Base-by-base conservation (phyloP, 2,329 filamentous ascomycete species). In the Aspergillus quadrilineatus region DNA sequence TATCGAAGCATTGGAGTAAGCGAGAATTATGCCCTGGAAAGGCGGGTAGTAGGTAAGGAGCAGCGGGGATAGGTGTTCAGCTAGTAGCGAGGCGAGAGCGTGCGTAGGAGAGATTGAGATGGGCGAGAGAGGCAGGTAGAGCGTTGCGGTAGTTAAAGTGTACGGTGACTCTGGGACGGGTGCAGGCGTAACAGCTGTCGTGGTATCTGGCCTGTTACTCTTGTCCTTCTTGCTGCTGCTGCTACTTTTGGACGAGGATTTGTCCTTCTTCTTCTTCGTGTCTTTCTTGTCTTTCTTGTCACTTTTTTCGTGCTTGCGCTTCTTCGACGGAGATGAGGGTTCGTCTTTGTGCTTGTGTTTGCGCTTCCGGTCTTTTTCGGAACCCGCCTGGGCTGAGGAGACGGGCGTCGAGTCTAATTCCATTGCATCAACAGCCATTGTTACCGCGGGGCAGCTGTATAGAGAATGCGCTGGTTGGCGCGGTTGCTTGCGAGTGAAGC, bases 141-240 rank as follows among this genome's bases (percentile, higher is more conserved):
- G 83, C 1, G 92, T 92, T 42, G 90, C 84, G 22, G 88, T 91
- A 67, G 93, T 88, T 29, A 85, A 84, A 70, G 86, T 86, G 75
- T 96, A 93, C 14, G 92, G 89, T 44, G 88, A 89, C 50, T 69
- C 61, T 73, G 77, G 73, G 73, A 56, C 75, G 61, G 59, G 70
- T 69, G 55, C 71, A 66, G 56, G 74, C 44, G 65, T 67, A 48
- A 63, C 17, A 6, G 67, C 56, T 32, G 42, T 22, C 14, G 32
- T 29, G 32, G 43, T 48, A 7, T 65, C 69, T 55, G 71, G 67
- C 64, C 65, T 67, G 57, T 66, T 67, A 57, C 66, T 70, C 44
- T 66, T 69, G 29, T 60, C 55, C 17, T 57, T 55, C 17, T 42
- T 42, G 39, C 39, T 67, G 57, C 17, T 41, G 37, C 66, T 70